Evolutionary conservation across 2,329 filamentous ascomycete species (phyloP).

Genomic region (Graphilbum ipis-grandicollis): DNA sequence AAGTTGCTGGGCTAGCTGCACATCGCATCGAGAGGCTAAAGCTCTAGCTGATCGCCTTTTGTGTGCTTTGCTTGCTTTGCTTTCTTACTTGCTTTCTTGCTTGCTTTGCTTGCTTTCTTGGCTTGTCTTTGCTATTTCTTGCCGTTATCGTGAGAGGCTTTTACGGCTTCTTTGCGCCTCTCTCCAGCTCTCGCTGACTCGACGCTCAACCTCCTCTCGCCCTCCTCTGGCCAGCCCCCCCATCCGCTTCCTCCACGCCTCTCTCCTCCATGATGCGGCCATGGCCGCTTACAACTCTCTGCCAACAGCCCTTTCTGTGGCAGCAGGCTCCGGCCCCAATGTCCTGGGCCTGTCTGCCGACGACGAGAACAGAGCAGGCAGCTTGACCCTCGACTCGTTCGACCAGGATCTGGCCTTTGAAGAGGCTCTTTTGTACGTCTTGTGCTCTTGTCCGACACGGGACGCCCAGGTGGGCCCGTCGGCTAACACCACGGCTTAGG

Average conservation of each 20-base stretch:
- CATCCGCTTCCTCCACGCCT: no score
- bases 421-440: constrained; percentile 36
- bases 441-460: neutral
- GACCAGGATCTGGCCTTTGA: constrained; percentile 36
- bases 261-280: constrained; percentile 9
- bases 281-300: constrained; percentile 43
- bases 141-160: neutral
- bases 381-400: constrained; percentile 31
- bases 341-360: constrained; percentile 27
- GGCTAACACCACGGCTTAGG: constrained; percentile 10
- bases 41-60: no score
- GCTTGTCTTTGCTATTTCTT: no score
- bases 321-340: constrained; percentile 24
- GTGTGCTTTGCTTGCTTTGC: no score
- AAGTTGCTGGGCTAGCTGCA: no score
- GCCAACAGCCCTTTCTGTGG: constrained; percentile 28
- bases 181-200: neutral
- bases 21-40: no score
- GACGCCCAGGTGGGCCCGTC: no score
- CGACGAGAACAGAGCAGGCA: constrained; percentile 12
- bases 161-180: no score
- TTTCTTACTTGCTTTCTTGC: no score
- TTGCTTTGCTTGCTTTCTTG: no score
- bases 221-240: no score
- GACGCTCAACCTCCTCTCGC: no score